Percentiles rank a stretch among this genome's conserved stretches.
phyloP scores from a whole-genome alignment of 169 alveolate genomes.

The Perkinsus chesapeaki region DNA sequence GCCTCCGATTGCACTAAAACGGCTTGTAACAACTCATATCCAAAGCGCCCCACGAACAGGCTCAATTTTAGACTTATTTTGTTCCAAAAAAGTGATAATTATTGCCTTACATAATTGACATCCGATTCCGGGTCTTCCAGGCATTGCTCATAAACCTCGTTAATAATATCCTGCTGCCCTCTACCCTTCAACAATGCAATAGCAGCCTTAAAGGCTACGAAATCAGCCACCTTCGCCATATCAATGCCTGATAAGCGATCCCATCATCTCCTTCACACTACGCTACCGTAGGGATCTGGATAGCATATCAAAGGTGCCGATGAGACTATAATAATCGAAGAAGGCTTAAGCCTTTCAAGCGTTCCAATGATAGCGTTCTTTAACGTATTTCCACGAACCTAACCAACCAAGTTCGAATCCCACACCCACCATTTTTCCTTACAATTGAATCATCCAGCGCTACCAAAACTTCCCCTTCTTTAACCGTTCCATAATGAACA shows the following conservation, averaged over 20 bases:
- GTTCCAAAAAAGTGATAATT: too few relatives aligned
- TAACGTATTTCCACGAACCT: slow-evolving; percentile 32
- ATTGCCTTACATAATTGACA: neutral
- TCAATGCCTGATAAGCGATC: slow-evolving; percentile 20
- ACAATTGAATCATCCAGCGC: slow-evolving; percentile 42
- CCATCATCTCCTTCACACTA: neutral
- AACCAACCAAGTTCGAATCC: neutral
- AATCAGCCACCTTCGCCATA: slow-evolving; percentile 34
- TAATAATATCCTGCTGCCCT: neutral
- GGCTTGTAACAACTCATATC: too few relatives aligned
- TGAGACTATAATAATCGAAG: slow-evolving; percentile 19
- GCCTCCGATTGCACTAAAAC: too few relatives aligned
- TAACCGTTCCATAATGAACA: slow-evolving; percentile 3
- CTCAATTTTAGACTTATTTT: too few relatives aligned
- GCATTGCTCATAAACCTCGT: slow-evolving; percentile 1
- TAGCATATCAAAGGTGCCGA: slow-evolving; percentile 18
- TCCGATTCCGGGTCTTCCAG: neutral
- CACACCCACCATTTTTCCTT: too few relatives aligned
- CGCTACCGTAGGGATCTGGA: neutral
- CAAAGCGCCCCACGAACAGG: too few relatives aligned
- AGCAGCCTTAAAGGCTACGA: slow-evolving; percentile 41
- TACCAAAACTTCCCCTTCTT: slow-evolving; percentile 21
- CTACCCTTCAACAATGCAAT: slow-evolving; percentile 20
- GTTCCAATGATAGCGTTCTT: slow-evolving; percentile 29
- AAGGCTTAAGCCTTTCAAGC: slow-evolving; percentile 34